Base-by-base conservation (phyloP, 768 basidiomycete genomes). In the Arthromyces matolae region DNA sequence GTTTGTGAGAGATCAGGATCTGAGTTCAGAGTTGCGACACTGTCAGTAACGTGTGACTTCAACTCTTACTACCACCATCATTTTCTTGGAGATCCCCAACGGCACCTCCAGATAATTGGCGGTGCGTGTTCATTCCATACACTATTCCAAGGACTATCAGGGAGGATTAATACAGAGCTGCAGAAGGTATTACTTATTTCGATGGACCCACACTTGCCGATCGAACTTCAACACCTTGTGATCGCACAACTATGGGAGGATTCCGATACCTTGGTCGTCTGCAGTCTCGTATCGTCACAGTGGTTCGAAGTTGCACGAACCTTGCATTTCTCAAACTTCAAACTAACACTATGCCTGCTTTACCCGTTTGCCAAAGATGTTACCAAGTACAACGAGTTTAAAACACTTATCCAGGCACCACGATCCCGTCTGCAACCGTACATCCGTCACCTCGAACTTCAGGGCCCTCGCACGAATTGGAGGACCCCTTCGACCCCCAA, bases 261-360 rank as follows among this genome's bases (percentile, higher is more conserved):
- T 20, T 14, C 3, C 18, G n/a, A 20, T 2, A 12, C 28, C 8
- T 23, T 29, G 4, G 6, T 7, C 13, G 12, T 20, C 5, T 42
- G 41, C 13, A 42, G 41, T 31, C 41, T 42, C 19, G 41, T 42
- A 14, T 42, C 28, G 5, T 42, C 41, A 29, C 28, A 29, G 18
- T 42, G 29, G 29, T 31, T 10, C 19, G 28, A 31, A 13, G n/a
- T 1, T 20, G 41, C 41, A 19, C 14, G 41, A 14, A 22, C 0
- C 13, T 29, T 31, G 12, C 13, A 29, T 7, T 31, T 32, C 22
- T 13, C 19, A 31, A 22, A 42, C 29, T 2, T 32, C 19, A 42
- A 6, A 3, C 12, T 24, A 4, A 12, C 3, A 2, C 28, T 31
- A 22, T 12, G 3, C 5, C 2, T n/a, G 6, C 6, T 1, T 3